A percentile compares a stretch with the other conserved stretches of the same genome.
Evolutionary conservation across 805 yeast species (phyloP).

Genomic region (Starmerella floris): DNA sequence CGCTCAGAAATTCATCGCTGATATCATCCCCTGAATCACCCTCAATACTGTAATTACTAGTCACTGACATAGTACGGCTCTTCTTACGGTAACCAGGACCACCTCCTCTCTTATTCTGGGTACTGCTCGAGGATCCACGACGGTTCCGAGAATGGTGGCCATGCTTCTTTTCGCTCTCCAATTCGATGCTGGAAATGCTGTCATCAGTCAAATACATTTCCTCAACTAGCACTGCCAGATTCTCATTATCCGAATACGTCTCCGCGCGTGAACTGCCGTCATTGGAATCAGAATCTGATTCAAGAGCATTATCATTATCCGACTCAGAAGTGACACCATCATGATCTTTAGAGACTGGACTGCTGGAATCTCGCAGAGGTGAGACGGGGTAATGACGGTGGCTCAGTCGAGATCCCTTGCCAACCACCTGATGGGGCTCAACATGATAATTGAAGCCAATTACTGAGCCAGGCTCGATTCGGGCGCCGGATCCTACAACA

Average conservation of each 20-base stretch:
- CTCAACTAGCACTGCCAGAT: conserved; percentile 21
- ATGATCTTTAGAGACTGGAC: conserved; percentile 29
- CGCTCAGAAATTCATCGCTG: conserved; percentile 69
- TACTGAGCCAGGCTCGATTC: conserved; percentile 56
- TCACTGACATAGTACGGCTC: conserved; percentile 18
- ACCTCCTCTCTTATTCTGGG: no score
- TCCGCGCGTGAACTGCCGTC: conserved; percentile 6
- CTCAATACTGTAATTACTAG: conserved; percentile 32
- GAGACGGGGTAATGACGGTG: no score
- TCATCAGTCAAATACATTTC: conserved; percentile 26
- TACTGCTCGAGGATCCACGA: conserved; percentile 1
- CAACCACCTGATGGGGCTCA: conserved; percentile 36
- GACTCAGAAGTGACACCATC: conserved; percentile 16
- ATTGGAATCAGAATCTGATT: conserved; percentile 12
- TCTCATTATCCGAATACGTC: conserved; percentile 12
- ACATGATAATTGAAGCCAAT: conserved; percentile 64
- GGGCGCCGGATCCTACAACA: conserved; percentile 39
- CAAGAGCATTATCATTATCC: conserved; percentile 10
- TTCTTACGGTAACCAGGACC: conserved; percentile 1
- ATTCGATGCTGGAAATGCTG: conserved; percentile 22
- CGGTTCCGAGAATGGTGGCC: conserved; percentile 11
- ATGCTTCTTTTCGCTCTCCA: not conserved
- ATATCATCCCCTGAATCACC: conserved; percentile 40
- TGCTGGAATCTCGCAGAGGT: conserved; percentile 8
- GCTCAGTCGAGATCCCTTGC: conserved; percentile 9